Base-by-base conservation (phyloP, 257 asterid species). In the Coffea eugenioides region DNA sequence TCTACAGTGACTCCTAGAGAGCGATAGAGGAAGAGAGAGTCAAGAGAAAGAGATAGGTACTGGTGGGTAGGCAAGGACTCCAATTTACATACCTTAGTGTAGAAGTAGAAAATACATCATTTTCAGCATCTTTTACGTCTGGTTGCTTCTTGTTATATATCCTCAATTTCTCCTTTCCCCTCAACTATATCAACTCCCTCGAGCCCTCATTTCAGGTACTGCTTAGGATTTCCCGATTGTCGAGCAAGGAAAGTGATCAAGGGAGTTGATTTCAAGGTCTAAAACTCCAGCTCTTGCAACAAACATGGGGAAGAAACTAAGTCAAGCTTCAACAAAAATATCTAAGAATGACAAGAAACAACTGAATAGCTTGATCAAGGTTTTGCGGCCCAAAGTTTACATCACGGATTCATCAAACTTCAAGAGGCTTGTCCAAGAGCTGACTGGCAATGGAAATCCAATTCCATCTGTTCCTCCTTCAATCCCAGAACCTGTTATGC, bases 361-460 rank as follows among this genome's bases (percentile, higher is more conserved):
- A 39, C 62, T 83, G 74, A 87, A 78, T 79, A 79, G 73, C 51
- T 78, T 83, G 82, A 86, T 86, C 39, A 84, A 87, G 71, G 73
- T 79, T 46, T 46, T 89, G 83, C 67, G 75, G 20, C 93, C 91
- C 11, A 89, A 87, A 71, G 91, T 88, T 36, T 89, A 83, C 80
- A 86, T 88, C 79, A 88, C 88, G 2, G 82, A 82, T 56, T 69
- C 87, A 64, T 81, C 87, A 39, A 86, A 86, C 68, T 89, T 89
- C 93, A 88, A 87, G 86, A 76, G 49, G 15, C 90, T 89, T 27
- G 93, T 89, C 69, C 93, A 89, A 86, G 73, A 87, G 31, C 90
- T 87, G 36, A 86, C 91, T 0, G 90, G 92, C 0, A 87, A 87
- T 69, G 87, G 77, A 70, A 83, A 76, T 75, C 70, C 78, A 43